A percentile compares a stretch with the other conserved stretches of the same genome.
These are phyloP conservation scores for Ophiostoma ulmi DNA, from an alignment of 2,329 filamentous ascomycete species.

Conservation along the genomic window DNA sequence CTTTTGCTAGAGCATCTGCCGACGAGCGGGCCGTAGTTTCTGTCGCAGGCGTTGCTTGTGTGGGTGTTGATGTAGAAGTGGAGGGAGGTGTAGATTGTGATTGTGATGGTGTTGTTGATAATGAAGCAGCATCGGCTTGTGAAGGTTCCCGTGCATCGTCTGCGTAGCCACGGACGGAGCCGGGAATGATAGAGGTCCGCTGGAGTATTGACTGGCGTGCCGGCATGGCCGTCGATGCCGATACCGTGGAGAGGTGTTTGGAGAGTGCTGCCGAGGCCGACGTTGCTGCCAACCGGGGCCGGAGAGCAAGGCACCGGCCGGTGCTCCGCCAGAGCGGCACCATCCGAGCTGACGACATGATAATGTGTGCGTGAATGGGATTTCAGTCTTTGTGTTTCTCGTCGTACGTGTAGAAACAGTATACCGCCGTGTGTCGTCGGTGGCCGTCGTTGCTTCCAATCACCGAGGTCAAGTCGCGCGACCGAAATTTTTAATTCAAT, in stretches of 20 bases:
- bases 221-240: neutral
- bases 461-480: constrained; percentile 22
- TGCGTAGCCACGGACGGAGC: constrained; percentile 30
- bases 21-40: neutral
- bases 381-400: neutral
- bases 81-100: neutral
- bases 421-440: neutral
- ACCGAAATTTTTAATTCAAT: constrained; percentile 21
- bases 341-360: constrained; percentile 40
- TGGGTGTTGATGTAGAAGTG: neutral
- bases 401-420: neutral
- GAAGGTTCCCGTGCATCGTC: constrained; percentile 27
- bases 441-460: constrained; percentile 8
- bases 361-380: neutral
- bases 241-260: neutral
- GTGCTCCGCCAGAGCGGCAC: constrained; percentile 41
- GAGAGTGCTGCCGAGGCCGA: constrained; percentile 4
- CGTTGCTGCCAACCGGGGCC: constrained; percentile 34
- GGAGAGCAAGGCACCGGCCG: constrained; percentile 40
- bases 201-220: neutral
- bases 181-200: constrained; percentile 22
- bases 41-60: neutral
- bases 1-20: neutral
- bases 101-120: constrained; percentile 1
- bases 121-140: neutral